phyloP scores from a whole-genome alignment of 345 rosid species.

The Tarenaya hassleriana region DNA sequence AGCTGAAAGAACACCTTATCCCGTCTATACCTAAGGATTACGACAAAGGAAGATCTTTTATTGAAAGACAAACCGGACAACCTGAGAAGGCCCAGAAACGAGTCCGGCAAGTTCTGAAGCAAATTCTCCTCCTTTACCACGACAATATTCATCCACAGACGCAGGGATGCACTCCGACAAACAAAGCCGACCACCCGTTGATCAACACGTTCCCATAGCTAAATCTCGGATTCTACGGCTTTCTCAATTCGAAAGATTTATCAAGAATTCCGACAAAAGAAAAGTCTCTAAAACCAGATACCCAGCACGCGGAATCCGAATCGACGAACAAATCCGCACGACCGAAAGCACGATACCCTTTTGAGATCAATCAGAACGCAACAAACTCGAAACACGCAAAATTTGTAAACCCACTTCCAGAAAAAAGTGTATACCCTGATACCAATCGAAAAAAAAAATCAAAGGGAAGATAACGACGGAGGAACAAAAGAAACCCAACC shows the following conservation, averaged over 20 bases:
- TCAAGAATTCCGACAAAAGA: no score
- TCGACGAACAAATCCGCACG: not conserved
- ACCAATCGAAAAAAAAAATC: no score
- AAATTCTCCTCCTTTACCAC: constrained; percentile 37
- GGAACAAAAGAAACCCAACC: no score
- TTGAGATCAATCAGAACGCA: not conserved
- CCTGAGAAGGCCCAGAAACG: constrained; percentile 56
- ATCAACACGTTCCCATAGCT: constrained; percentile 18
- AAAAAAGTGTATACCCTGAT: not conserved
- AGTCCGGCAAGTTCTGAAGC: constrained; percentile 54
- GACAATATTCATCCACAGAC: constrained; percentile 69
- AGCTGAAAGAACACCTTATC: constrained; percentile 62
- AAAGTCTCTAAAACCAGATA: constrained; percentile 15
- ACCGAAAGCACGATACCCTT: constrained; percentile 1
- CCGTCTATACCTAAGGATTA: constrained; percentile 80
- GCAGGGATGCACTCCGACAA: constrained; percentile 20
- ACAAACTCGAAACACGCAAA: constrained; percentile 10
- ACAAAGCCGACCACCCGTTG: constrained; percentile 8
- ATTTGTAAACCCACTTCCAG: not conserved
- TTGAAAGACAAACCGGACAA: constrained; percentile 35
- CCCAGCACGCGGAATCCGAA: constrained; percentile 7
- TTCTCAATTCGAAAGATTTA: constrained; percentile 7
- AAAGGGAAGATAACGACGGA: no score
- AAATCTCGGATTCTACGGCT: not conserved
- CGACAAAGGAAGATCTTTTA: constrained; percentile 29